Conservation (phyloP, 1,139 yeast species). For the Candida neerlandica region DNA sequence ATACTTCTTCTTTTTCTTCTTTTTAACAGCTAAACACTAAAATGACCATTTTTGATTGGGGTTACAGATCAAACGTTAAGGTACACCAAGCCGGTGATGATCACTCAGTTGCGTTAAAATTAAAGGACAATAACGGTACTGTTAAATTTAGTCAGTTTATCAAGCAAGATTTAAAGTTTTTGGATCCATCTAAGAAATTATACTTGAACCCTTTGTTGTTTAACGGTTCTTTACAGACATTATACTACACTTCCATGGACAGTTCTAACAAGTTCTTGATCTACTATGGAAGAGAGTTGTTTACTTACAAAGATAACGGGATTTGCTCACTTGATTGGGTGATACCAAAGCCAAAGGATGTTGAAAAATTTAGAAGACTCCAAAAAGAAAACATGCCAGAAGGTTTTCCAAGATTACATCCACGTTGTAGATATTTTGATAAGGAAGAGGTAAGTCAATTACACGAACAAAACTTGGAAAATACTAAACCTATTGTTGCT, state of each 20-base stretch:
- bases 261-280: constrained; percentile 56
- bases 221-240: constrained; percentile 77
- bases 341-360: constrained; percentile 49
- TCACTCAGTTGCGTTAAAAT: constrained; percentile 21
- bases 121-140: constrained; percentile 18
- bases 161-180: constrained; percentile 23
- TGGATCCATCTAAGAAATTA: constrained; percentile 40
- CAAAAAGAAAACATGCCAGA: constrained; percentile 60
- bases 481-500: constrained; percentile 62
- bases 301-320: constrained; percentile 64
- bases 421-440: constrained; percentile 72
- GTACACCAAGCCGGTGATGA: constrained; percentile 26
- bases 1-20: not conserved
- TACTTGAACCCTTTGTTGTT: constrained; percentile 65
- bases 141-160: constrained; percentile 28
- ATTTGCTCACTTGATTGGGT: constrained; percentile 80
- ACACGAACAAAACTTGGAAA: constrained; percentile 28
- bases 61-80: constrained; percentile 40
- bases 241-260: constrained; percentile 62
- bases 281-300: constrained; percentile 75
- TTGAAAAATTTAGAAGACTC: constrained; percentile 49
- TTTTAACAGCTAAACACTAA: not conserved
- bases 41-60: constrained; percentile 33
- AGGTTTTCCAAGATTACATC: constrained; percentile 74
- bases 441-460: constrained; percentile 37